Base-by-base conservation (phyloP, 441 rosid species). In the Erysimum pusillum region DNA sequence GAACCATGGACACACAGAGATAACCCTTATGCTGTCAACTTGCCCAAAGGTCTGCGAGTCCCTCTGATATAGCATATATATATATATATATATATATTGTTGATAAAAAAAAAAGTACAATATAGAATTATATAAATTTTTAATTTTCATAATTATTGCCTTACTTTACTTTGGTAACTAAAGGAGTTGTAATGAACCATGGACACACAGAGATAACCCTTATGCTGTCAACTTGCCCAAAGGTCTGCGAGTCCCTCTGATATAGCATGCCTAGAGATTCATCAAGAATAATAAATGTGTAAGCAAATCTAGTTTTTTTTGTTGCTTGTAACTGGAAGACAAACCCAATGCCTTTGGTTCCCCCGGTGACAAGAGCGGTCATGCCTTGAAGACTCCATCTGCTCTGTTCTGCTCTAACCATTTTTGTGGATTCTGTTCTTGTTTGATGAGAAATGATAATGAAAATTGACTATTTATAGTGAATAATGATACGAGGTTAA, bases 221-320 rank as follows among this genome's bases (percentile, higher is more conserved):
- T n/a, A n/a, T n/a, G n/a, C n/a, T n/a, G n/a, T n/a, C n/a, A n/a
- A n/a, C n/a, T n/a, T n/a, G n/a, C n/a, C 2, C 80, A 83, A 2
- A 79, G 64, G 2, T 31, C 56, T 13, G 83, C 83, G 38, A 81
- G 64, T 71, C 81, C 87, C 76, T 71, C 51, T 4, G 12, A 7
- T 22, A 71, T 60, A 36, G 76, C 76, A 59, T 35, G 76, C 85
- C 64, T 71, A 48, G 15, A 46, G 15, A 46, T n/a, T 45, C 28
- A 42, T 36, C 67, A 45, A 48, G 0, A 44, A 54, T 7, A 65
- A 32, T 15, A 9, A 32, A 44, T 18, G 35, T 41, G 44, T 32
- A 69, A 54, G 39, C 54, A 57, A 69, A 52, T n/a, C n/a, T 12
- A 14, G 7, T 15, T 3, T 15, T 9, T 42, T 9, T 15, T 46